Evolutionary conservation across 495 filamentous ascomycete species (phyloP), one percentile per base, ranked within the genome.

Genomic region (Penicillium robsamsonii): DNA sequence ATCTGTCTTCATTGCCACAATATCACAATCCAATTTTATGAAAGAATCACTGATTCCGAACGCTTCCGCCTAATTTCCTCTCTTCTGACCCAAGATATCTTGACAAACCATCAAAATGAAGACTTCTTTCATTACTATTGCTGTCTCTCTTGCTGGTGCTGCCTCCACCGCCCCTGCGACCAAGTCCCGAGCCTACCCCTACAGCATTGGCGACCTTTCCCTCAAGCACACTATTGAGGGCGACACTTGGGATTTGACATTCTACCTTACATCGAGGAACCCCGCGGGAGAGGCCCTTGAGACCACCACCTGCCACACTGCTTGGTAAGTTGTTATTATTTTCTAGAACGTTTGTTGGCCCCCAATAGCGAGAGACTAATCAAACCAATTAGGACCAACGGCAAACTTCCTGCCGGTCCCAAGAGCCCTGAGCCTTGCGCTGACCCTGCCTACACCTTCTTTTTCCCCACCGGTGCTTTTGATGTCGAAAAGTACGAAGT

Each of bases 191-290:
- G 4, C 10, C 12, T 50, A 35, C 17, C 47, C 47, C 5, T 50
- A 50, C 33, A 50, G 47, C 31, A 35, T 50, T 12, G 47, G 17
- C 33, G 10, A 11, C 33, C 31, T 50, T 25, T 38, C 33, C 2
- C 20, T 50, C 18, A 50, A 50, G 47, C 47, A 50, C 13, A 13
- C 20, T 8, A 40, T 40, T 17, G 33, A 50, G 33, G 24, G 31
- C 5, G 18, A 50, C 31, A 50, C 33, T 20, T 50, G 17, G 17
- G 22, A 50, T 38, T 6, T 50, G 31, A 6, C 18, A 2, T 35
- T 22, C 6, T 2, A 11, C 2, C 18, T 50, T 38, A 50, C 33
- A 4, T 50, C 31, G 20, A 17, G 47, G 13, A n/a, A 10, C 9
- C 9, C 4, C 3, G 3, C 11, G 4, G 22, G 12, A 6, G 33